Percentiles rank a stretch among this genome's conserved stretches.
These are phyloP conservation scores for Tricholoma flavovirens DNA, from an alignment of 768 basidiomycete species.

Conservation along the genomic window DNA sequence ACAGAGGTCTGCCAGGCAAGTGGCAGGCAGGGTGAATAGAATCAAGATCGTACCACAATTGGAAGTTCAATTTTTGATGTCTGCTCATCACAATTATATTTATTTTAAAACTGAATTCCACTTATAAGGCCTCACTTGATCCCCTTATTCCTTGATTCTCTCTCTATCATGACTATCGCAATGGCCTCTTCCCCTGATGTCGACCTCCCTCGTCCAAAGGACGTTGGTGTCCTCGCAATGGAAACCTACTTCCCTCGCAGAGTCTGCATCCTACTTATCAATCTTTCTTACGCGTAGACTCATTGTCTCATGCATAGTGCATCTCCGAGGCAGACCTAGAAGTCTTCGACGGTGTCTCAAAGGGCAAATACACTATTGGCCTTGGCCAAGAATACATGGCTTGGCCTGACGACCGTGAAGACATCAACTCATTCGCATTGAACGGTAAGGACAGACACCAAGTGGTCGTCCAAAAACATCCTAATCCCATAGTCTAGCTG, in stretches of 20 bases:
- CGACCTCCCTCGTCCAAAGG: conserved; percentile 66
- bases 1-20: too few relatives aligned
- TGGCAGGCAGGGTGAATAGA: not conserved
- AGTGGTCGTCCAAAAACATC: not conserved
- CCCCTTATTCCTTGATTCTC: conserved; percentile 5
- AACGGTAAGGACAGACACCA: conserved; percentile 55
- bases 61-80: conserved; percentile 18
- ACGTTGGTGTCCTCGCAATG: conserved; percentile 91
- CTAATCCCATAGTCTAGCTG: conserved; percentile 44
- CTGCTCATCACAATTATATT: conserved; percentile 20
- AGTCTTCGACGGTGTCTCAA: conserved; percentile 86
- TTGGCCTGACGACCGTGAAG: conserved; percentile 96
- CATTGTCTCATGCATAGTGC: conserved; percentile 46
- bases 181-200: conserved; percentile 28
- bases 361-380: conserved; percentile 99
- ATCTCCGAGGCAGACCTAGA: conserved; percentile 95
- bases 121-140: not conserved
- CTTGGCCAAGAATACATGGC: conserved; percentile 98
- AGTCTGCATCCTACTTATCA: conserved; percentile 38
- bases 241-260: conserved; percentile 94
- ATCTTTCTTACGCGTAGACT: conserved; percentile 4
- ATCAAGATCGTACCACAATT: conserved; percentile 35
- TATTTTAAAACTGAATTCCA: conserved; percentile 29
- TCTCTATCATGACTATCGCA: conserved; percentile 34
- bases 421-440: conserved; percentile 96